Conservation (phyloP, 1,284 basidiomycete genomes). For the Abortiporus biennis region DNA sequence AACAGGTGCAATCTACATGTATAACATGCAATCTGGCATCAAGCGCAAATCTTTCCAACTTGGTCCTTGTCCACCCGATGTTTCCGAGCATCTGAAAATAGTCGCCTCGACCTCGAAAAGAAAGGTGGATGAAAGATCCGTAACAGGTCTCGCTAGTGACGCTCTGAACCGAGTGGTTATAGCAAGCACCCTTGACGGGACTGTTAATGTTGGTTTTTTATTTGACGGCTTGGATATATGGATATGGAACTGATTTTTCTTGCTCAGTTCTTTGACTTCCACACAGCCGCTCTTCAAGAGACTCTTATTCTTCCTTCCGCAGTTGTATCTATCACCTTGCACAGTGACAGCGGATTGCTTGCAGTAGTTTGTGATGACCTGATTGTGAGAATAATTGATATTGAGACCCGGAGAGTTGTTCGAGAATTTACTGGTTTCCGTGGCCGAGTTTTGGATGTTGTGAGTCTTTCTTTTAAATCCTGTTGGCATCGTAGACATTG, state of each 20-base stretch:
- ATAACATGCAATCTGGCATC: constrained; percentile 96
- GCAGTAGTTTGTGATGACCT: constrained; percentile 85
- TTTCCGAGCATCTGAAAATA: constrained; percentile 27
- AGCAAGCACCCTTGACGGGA: constrained; percentile 85
- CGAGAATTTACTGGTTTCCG: constrained; percentile 82
- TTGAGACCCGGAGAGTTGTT: constrained; percentile 85
- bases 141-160: constrained; percentile 86
- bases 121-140: constrained; percentile 48
- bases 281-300: constrained; percentile 69
- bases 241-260: background rate
- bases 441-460: constrained; percentile 80
- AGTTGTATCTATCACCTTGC: constrained; percentile 68
- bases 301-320: constrained; percentile 66
- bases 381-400: constrained; percentile 81
- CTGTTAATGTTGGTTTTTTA: constrained; percentile 63
- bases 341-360: constrained; percentile 85
- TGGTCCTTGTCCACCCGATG: constrained; percentile 53
- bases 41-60: constrained; percentile 74
- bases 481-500: background rate
- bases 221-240: background rate
- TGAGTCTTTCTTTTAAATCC: constrained; percentile 29
- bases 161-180: constrained; percentile 79
- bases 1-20: constrained; percentile 77
- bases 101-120: constrained; percentile 32
- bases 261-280: constrained; percentile 92